Evolutionary conservation across 345 rosid genomes (phyloP), one percentile per base, ranked within the genome.

Genomic region (Euphorbia lathyris): DNA sequence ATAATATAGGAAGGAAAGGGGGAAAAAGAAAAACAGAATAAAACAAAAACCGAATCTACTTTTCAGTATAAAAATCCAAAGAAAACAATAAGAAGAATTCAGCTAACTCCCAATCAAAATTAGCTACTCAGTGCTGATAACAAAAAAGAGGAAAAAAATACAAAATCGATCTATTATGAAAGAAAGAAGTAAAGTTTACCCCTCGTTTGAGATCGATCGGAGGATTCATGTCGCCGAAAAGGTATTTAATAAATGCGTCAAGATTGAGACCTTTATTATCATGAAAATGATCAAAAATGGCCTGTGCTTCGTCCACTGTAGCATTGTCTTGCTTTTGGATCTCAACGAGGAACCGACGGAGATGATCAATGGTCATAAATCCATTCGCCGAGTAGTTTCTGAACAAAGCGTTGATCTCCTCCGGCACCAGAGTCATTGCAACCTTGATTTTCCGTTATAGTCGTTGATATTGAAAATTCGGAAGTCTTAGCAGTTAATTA

Each of bases 221-320:
- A 76, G 85, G 74, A 67, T 88, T 90, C 3, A 4, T 6, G 22
- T 80, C 83, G 66, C 83, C 78, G 20, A 81, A 80, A 19, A 90
- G 85, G 80, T 81, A 88, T 78, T 81, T 82, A 57, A 90, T 88
- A 65, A 90, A 88, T 42, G 81, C 89, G 34, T 86, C 89, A 29
- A 92, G 86, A 42, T 76, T 67, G 50, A 96, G 82, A 0, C 86
- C 86, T n/a, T 76, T 80, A 52, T 80, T 53, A 50, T 65, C 77
- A 27, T 43, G 68, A 22, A 47, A 17, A 26, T 65, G 26, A 17
- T 92, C 82, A 56, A 89, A 38, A 47, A 88, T 75, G 14, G 68
- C 76, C 47, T 90, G 85, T 7, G 96, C 92, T 16, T 86, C 94
- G 1, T 78, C 76, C 14, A 77, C 34, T 20, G 87, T 72, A 19